phyloP scores from a whole-genome alignment of 106 monocot species.

The Cymbidium sinense region DNA sequence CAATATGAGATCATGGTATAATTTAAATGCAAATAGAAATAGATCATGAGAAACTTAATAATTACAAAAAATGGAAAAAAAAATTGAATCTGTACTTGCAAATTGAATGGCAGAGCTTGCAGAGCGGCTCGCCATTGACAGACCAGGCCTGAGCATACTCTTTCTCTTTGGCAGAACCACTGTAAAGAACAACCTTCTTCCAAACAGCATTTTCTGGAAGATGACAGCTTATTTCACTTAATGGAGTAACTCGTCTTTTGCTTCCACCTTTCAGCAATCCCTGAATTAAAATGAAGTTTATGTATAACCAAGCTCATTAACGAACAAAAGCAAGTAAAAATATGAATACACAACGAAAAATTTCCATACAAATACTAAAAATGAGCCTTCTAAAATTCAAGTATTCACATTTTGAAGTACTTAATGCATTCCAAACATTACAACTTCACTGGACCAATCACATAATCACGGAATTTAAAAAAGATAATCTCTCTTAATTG shows the following conservation, averaged over 20 bases:
- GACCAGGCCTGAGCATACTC: conserved; percentile 77
- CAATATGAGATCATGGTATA: background rate
- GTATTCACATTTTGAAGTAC: no score
- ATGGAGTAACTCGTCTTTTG: conserved; percentile 68
- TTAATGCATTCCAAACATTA: no score
- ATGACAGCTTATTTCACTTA: conserved; percentile 49
- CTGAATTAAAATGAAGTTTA: conserved; percentile 22
- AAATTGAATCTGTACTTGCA: conserved; percentile 53
- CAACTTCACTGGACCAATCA: no score
- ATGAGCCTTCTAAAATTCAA: no score
- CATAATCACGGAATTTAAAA: no score
- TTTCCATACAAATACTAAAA: no score
- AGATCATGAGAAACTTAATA: background rate
- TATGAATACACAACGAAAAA: no score
- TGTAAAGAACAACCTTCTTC: conserved; percentile 58
- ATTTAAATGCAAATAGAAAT: background rate
- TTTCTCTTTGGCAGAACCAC: conserved; percentile 50
- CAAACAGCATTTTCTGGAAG: conserved; percentile 77
- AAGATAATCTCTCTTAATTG: no score
- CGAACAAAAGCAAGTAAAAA: no score
- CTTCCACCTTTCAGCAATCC: conserved; percentile 94
- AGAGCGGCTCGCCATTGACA: conserved; percentile 50
- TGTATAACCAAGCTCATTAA: no score
- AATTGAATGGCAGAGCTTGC: conserved; percentile 81
- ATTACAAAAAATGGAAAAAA: background rate